Evolutionary conservation across 2,329 filamentous ascomycete genomes (phyloP), one percentile per base, ranked within the genome.

Genomic region (Aspergillus novofumigatus): DNA sequence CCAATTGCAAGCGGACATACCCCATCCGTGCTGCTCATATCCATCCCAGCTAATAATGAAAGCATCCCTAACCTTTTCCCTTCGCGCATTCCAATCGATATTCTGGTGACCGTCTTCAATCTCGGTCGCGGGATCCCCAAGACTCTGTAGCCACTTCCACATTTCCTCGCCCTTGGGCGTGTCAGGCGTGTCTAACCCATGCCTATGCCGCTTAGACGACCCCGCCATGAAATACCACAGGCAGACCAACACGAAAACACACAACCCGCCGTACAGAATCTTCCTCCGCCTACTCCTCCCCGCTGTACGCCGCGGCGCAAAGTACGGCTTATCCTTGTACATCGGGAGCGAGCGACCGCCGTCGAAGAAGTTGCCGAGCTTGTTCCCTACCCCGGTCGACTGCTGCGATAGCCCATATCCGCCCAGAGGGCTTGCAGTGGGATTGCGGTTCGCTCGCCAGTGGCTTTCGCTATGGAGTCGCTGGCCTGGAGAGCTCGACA

Each of bases 281-380:
- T 88, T 90, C 67, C 83, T 83, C 72, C 82, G 83, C 77, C 85
- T 87, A 65, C 84, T 75, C 35, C 84, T 80, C 52, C 80, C 80
- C 60, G 81, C 69, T n/a, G 72, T 79, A 66, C 84, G 83, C 64
- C 83, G 80, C 59, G 75, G 71, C n/a, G 74, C 67, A 56, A 75
- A 78, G 71, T 90, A 94, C n/a, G 94, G 94, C 74, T 99, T 99
- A 77, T 99, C 94, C 77, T 99, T 99, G 80, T 99, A 99, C 89
- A 97, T 92, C 49, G 94, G 94, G 61, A 99, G 78, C 57, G 85
- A 80, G 76, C 83, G 80, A 50, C 81, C 78, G 51, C 75, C 75
- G 41, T 86, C 84, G 60, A 92, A 86, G 59, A 92, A 81, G 57
- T 80, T 81, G 52, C 83, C 83, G 38, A 91, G 79, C 60, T 83